Evolutionary conservation across 1,284 basidiomycete genomes (phyloP).

Genomic region (Phellopilus nigrolimitatus): DNA sequence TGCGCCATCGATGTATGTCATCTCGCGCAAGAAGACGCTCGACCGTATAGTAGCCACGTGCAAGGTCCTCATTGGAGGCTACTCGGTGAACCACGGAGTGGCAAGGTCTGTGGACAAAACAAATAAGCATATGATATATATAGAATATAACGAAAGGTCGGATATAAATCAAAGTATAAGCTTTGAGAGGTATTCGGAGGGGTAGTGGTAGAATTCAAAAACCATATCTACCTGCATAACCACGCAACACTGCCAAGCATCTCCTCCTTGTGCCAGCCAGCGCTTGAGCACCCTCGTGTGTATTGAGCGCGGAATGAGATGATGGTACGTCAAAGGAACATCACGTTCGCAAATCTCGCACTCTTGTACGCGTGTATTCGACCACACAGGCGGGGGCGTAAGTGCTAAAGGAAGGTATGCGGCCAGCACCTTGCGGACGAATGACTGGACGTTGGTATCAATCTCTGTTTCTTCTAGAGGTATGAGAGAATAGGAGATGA

Average conservation of each 20-base stretch:
- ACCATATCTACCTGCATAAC: no score
- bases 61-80: slow-evolving; percentile 46
- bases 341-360: slow-evolving; percentile 54
- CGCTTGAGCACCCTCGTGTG: slow-evolving; percentile 49
- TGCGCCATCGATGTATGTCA: slow-evolving; percentile 50
- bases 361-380: slow-evolving; percentile 42
- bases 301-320: slow-evolving; percentile 49
- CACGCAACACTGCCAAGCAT: slow-evolving; percentile 54
- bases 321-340: slow-evolving; percentile 54
- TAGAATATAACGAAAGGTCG: no score
- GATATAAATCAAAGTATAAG: no score
- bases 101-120: no score
- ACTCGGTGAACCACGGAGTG: slow-evolving; percentile 48
- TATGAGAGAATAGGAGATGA: slow-evolving; percentile 42
- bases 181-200: no score
- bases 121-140: no score
- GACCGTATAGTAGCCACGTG: slow-evolving; percentile 43
- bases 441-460: slow-evolving; percentile 35
- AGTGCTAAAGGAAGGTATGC: slow-evolving; percentile 39
- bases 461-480: slow-evolving; percentile 27
- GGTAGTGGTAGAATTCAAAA: no score
- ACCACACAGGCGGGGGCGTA: slow-evolving; percentile 45
- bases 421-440: slow-evolving; percentile 37
- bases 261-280: slow-evolving; percentile 46
- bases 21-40: slow-evolving; percentile 44